phyloP scores from a whole-genome alignment of 306 rosid species.

The Myrica gale region DNA sequence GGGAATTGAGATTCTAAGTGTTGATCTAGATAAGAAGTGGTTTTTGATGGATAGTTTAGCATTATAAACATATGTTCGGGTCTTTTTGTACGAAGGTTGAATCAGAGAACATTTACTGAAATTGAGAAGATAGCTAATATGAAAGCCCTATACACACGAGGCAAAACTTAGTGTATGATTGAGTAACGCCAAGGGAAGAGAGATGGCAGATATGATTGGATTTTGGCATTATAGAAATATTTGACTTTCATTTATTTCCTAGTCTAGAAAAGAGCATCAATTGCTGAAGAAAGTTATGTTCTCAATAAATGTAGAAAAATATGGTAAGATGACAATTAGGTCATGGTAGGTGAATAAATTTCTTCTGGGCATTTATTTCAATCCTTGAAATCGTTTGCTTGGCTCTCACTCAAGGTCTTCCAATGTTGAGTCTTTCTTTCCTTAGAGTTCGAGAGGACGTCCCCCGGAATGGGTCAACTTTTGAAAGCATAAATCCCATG shows the following conservation, averaged over 20 bases:
- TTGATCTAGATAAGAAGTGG: conserved; percentile 4
- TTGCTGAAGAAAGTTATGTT: not conserved
- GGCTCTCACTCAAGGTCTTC: not conserved
- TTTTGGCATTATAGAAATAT: not conserved
- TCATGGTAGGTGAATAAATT: not conserved
- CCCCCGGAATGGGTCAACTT: not conserved
- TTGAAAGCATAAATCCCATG: not conserved
- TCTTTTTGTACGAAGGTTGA: not conserved
- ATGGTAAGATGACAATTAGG: not conserved
- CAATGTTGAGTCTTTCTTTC: too few species aligned
- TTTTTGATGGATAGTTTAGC: not conserved
- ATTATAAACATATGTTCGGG: not conserved
- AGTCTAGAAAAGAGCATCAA: not conserved
- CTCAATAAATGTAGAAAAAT: not conserved
- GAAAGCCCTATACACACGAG: not conserved
- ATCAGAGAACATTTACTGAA: not conserved
- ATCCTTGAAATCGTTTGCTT: not conserved
- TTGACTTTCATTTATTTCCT: not conserved
- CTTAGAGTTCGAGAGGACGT: not conserved
- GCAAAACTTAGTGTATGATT: not conserved
- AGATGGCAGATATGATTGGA: not conserved
- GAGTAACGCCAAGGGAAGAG: not conserved
- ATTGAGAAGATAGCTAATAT: not conserved
- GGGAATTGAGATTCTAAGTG: not conserved
- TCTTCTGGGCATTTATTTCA: conserved; percentile 4